These are phyloP conservation scores for Vararia minispora DNA, from an alignment of 768 basidiomycete genomes.

Conservation along the genomic window DNA sequence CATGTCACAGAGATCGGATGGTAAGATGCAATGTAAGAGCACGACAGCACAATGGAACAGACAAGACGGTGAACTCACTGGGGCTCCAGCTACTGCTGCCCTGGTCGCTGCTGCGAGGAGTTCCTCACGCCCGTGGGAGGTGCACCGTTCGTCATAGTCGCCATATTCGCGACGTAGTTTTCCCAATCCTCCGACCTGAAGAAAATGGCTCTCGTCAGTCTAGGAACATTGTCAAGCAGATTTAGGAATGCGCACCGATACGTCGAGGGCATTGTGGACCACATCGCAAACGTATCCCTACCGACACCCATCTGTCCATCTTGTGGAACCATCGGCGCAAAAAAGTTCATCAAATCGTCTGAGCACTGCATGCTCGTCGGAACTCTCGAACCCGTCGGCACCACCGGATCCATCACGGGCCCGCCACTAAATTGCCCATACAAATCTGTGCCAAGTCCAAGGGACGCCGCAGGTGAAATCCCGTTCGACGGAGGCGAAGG, in stretches of 20 bases:
- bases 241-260: conserved; percentile 8
- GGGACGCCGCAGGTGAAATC: background rate
- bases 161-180: conserved; percentile 10
- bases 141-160: conserved; percentile 4
- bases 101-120: no score
- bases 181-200: conserved; percentile 14
- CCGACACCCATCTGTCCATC: conserved; percentile 14
- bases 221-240: background rate
- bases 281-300: conserved; percentile 14
- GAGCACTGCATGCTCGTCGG: no score
- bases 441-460: background rate
- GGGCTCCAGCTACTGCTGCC: no score
- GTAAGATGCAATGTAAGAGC: no score
- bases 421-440: conserved; percentile 5
- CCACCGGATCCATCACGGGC: conserved; percentile 1
- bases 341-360: no score
- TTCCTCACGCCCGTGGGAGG: no score
- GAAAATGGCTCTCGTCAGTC: background rate
- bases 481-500: background rate
- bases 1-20: no score
- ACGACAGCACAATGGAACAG: no score
- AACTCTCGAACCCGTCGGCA: no score
- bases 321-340: conserved; percentile 2
- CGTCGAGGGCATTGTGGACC: conserved; percentile 11
- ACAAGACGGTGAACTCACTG: no score